Evolutionary conservation across 306 rosid genomes (phyloP).

Genomic region (Ormosia semicastrata): DNA sequence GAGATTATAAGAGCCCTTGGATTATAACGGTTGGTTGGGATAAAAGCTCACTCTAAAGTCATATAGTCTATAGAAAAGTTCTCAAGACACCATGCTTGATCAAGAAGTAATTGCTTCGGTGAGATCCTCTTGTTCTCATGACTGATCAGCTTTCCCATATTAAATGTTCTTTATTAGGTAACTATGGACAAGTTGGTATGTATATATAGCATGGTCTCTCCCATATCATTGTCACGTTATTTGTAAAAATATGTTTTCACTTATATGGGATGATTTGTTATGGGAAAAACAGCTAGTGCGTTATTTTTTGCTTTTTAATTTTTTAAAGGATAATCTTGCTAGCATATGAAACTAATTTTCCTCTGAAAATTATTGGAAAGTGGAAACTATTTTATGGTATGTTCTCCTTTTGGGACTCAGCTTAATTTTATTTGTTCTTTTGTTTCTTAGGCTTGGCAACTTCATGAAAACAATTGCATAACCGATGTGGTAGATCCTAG

Average conservation of each 20-base stretch:
- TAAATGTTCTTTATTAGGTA: not conserved
- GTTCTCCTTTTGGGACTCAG: not conserved
- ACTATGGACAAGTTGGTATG: not conserved
- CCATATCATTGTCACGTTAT: not conserved
- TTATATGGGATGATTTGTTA: not conserved
- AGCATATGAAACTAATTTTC: not conserved
- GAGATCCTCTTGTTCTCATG: not conserved
- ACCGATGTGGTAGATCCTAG: conserved; percentile 47
- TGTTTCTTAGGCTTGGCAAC: conserved; percentile 59
- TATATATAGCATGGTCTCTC: not conserved
- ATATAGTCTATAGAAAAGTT: not conserved
- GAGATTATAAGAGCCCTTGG: too few species aligned
- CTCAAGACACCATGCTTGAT: not conserved
- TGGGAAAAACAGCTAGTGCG: not conserved
- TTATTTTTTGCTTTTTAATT: not conserved
- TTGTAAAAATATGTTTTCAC: not conserved
- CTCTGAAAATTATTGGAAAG: not conserved
- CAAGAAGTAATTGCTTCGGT: not conserved
- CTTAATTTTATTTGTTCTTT: not conserved
- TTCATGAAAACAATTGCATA: conserved; percentile 48
- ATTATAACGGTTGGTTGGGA: too few species aligned
- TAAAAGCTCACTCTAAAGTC: too few species aligned
- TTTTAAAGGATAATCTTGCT: not conserved
- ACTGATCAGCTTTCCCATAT: not conserved
- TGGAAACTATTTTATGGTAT: not conserved